Evolutionary conservation across 768 basidiomycete genomes (phyloP).

Genomic region (Mycena epipterygia): DNA sequence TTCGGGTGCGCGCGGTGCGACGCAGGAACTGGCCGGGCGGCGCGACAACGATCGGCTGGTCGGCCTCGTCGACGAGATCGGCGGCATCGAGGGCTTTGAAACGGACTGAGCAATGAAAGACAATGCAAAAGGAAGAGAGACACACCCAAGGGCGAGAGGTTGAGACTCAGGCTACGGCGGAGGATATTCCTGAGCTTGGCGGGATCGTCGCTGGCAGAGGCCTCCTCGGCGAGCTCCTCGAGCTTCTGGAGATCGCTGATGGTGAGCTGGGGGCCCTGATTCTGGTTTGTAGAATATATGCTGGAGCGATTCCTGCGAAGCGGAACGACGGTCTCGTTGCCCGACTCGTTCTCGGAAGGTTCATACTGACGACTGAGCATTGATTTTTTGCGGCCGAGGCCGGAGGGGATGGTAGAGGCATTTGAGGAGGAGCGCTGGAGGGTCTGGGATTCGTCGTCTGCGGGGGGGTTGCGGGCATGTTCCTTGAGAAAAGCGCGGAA

Average conservation of each 20-base stretch:
- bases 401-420: conserved; percentile 55
- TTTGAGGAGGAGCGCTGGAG: conserved; percentile 60
- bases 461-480: conserved; percentile 77
- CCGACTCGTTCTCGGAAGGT: conserved; percentile 84
- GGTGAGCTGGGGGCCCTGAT: conserved; percentile 87
- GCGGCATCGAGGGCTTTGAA: conserved; percentile 78
- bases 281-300: conserved; percentile 61
- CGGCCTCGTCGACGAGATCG: conserved; percentile 83
- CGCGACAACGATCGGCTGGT: conserved; percentile 92
- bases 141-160: conserved; percentile 88
- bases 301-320: conserved; percentile 78
- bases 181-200: conserved; percentile 83
- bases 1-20: conserved; percentile 94
- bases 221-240: conserved; percentile 94
- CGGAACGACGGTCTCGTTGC: conserved; percentile 74
- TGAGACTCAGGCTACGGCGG: conserved; percentile 90
- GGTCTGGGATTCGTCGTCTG: conserved; percentile 58
- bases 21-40: conserved; percentile 92
- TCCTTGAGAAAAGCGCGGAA: conserved; percentile 96
- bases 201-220: conserved; percentile 85
- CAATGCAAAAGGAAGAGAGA: conserved; percentile 38
- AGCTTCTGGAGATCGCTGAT: conserved; percentile 95
- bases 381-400: conserved; percentile 87
- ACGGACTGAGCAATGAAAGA: conserved; percentile 59
- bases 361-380: conserved; percentile 96